These are phyloP conservation scores for Neopestalotiopsis sp. DNA, from an alignment of 2,329 filamentous ascomycete genomes.

Conservation along the genomic window DNA sequence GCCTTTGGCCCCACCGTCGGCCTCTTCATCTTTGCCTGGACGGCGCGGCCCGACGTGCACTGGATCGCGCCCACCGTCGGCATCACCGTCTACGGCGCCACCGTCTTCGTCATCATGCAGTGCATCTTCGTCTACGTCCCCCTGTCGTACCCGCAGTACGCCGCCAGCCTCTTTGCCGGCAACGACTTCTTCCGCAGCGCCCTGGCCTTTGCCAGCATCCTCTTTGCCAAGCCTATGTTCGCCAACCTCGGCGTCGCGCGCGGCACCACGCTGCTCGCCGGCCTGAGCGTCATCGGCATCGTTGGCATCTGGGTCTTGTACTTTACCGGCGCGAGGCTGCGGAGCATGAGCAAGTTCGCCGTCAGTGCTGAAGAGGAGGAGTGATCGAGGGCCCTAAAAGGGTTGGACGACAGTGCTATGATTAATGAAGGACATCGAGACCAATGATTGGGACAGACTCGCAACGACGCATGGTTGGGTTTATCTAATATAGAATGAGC, in stretches of 20 bases:
- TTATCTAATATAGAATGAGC: not conserved
- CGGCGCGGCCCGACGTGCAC: constrained; percentile 53
- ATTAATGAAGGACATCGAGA: not conserved
- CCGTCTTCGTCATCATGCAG: constrained; percentile 62
- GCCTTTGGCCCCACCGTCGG: constrained; percentile 60
- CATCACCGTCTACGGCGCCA: constrained; percentile 58
- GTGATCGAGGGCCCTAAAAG: not conserved
- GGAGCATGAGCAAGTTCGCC: constrained; percentile 64
- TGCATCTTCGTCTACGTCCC: constrained; percentile 67
- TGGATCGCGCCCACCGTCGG: constrained; percentile 64
- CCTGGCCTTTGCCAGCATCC: constrained; percentile 63
- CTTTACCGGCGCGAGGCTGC: constrained; percentile 59
- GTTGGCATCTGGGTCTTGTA: constrained; percentile 66
- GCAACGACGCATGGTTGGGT: not conserved
- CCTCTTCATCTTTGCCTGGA: constrained; percentile 68
- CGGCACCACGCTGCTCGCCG: constrained; percentile 63
- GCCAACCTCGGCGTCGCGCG: constrained; percentile 62
- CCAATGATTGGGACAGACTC: not conserved
- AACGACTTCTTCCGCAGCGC: constrained; percentile 66
- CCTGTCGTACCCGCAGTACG: constrained; percentile 60
- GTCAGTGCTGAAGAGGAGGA: constrained; percentile 32
- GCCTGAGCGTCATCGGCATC: constrained; percentile 58
- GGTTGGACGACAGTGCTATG: not conserved
- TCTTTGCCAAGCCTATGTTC: constrained; percentile 66
- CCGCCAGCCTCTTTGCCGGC: constrained; percentile 63